Evolutionary conservation across 106 monocot species (phyloP).

Genomic region (Cymbidium sinense): DNA sequence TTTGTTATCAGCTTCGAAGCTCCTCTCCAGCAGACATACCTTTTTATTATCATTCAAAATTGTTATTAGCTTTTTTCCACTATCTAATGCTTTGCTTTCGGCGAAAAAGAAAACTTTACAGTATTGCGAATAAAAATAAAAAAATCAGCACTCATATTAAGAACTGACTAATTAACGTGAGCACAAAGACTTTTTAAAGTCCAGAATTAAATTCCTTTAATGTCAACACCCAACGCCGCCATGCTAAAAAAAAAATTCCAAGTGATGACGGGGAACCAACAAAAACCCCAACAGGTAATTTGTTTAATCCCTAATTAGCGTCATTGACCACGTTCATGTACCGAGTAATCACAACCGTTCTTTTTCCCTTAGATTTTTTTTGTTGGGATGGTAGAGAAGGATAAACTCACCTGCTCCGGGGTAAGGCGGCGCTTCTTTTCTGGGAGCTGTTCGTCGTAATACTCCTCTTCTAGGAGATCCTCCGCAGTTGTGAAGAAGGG

Average conservation of each 20-base stretch:
- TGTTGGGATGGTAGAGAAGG: neutral
- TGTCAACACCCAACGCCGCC: neutral
- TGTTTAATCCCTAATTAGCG: neutral
- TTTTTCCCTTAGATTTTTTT: neutral
- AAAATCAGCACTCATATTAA: neutral
- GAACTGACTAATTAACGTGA: neutral
- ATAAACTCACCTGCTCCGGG: conserved; percentile 54
- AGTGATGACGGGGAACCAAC: neutral
- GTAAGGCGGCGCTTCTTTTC: conserved; percentile 97
- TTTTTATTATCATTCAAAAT: conserved; percentile 7
- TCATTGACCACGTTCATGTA: neutral
- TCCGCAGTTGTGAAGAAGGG: conserved; percentile 63
- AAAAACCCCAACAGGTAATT: neutral
- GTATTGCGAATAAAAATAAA: neutral
- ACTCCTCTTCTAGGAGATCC: conserved; percentile 73
- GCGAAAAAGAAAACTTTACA: too few species aligned
- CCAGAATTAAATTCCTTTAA: neutral
- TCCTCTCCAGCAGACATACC: conserved; percentile 67
- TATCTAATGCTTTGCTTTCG: too few species aligned
- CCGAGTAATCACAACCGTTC: neutral
- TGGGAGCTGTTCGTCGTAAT: conserved; percentile 85
- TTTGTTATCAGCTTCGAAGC: conserved; percentile 85
- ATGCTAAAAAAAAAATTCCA: neutral
- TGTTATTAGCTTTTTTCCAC: too few species aligned
- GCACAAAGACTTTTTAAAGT: neutral